Conservation (phyloP, 768 basidiomycete genomes). For the Mycena leptocephala region DNA sequence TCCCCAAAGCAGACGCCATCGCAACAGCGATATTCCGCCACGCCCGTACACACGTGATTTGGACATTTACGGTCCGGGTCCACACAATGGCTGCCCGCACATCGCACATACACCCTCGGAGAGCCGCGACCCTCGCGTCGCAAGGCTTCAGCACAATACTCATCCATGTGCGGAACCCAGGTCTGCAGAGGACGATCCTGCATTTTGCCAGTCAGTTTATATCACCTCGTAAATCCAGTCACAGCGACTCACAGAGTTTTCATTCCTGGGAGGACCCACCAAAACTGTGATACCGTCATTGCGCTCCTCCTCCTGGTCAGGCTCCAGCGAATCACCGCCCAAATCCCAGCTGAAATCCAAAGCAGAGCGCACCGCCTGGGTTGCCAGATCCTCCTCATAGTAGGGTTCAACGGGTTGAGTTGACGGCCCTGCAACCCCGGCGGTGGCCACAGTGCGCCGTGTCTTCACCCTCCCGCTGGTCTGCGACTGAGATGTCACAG, state of each 20-base stretch:
- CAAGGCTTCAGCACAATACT: background rate
- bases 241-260: background rate
- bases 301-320: background rate
- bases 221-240: background rate
- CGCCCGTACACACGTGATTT: background rate
- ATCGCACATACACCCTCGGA: background rate
- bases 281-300: background rate
- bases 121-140: constrained; percentile 9
- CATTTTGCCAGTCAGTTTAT: background rate
- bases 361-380: background rate
- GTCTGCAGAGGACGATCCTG: constrained; percentile 17
- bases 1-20: background rate
- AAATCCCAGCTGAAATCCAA: background rate
- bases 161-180: background rate
- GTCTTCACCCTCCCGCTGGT: background rate
- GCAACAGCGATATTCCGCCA: background rate
- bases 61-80: background rate
- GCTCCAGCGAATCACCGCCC: background rate
- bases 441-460: background rate
- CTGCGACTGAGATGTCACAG: background rate
- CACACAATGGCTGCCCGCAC: background rate
- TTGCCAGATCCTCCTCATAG: constrained; percentile 3
- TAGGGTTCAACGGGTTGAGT: too few relatives aligned
- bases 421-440: background rate
- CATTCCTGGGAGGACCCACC: background rate